These are phyloP conservation scores for Wickerhamomyces mucosus DNA, from an alignment of 805 yeast species.

Conservation along the genomic window DNA sequence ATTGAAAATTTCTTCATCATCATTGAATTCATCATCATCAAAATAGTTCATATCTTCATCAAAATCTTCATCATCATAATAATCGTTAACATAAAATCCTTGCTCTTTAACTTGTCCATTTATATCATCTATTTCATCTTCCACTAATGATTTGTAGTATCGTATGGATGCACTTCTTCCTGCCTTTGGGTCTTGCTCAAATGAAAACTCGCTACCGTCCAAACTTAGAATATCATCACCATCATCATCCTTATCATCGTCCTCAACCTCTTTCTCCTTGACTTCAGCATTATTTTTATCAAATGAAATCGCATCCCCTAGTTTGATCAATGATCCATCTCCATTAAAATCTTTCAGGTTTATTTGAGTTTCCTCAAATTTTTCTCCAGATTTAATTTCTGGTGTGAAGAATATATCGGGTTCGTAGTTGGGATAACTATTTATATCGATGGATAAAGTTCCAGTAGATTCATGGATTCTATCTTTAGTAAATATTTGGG, in stretches of 20 bases:
- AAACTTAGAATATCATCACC: constrained; percentile 3
- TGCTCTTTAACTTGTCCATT: constrained; percentile 17
- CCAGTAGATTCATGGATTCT: constrained; percentile 4
- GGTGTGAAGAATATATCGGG: too few species aligned
- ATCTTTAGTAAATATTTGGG: constrained; percentile 17
- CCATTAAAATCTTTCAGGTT: too few species aligned
- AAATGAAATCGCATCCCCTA: not conserved
- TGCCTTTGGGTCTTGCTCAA: constrained; percentile 34
- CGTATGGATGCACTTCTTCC: constrained; percentile 45
- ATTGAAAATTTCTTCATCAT: constrained; percentile 23
- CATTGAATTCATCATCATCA: constrained; percentile 24
- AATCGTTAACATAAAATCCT: constrained; percentile 29
- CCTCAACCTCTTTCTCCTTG: not conserved
- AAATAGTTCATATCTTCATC: constrained; percentile 32
- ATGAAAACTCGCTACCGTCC: constrained; percentile 34
- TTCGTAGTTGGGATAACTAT: too few species aligned
- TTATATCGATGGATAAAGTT: constrained; percentile 3
- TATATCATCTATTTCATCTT: constrained; percentile 9
- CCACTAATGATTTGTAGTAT: constrained; percentile 32
- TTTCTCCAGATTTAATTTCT: too few species aligned
- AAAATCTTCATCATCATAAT: constrained; percentile 31
- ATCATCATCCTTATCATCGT: constrained; percentile 1
- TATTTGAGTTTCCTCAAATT: too few species aligned
- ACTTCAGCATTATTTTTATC: not conserved
- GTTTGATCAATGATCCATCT: too few species aligned